Conservation (phyloP, 2,329 filamentous ascomycete species). For the Calonectria leucothoes region DNA sequence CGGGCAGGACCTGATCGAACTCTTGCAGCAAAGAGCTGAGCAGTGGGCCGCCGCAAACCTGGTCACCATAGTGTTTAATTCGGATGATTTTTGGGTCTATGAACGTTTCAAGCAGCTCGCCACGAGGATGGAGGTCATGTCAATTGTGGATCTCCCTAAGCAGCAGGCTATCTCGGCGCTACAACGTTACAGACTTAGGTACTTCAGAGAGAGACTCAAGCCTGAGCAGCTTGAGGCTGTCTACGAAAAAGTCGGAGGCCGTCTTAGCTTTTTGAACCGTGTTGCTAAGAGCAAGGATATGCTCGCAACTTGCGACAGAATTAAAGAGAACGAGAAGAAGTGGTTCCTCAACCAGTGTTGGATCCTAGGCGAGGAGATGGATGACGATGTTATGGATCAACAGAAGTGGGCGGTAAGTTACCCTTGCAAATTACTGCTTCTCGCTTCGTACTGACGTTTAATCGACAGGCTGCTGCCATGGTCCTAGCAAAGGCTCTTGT, state of each 20-base stretch:
- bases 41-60: conserved; percentile 95
- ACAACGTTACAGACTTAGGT: conserved; percentile 81
- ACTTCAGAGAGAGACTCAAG: conserved; percentile 73
- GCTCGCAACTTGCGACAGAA: conserved; percentile 80
- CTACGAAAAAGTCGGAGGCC: conserved; percentile 88
- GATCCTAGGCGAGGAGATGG: conserved; percentile 80
- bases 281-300: conserved; percentile 91
- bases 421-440: not conserved
- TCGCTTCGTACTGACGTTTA: conserved; percentile 20
- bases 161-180: conserved; percentile 81
- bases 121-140: conserved; percentile 93
- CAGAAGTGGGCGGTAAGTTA: conserved; percentile 89
- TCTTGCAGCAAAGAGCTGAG: conserved; percentile 95
- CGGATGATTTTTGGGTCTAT: conserved; percentile 98
- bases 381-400: conserved; percentile 98
- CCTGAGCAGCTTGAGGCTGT: conserved; percentile 75
- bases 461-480: conserved; percentile 83
- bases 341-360: conserved; percentile 84
- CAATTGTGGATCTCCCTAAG: conserved; percentile 86
- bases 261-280: conserved; percentile 86
- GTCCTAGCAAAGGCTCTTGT: conserved; percentile 91
- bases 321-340: conserved; percentile 76
- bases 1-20: conserved; percentile 91
- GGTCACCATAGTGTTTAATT: conserved; percentile 94
- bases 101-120: conserved; percentile 92